Conservation (phyloP, 495 filamentous ascomycete genomes). For the Hyaloscypha hepaticicola region DNA sequence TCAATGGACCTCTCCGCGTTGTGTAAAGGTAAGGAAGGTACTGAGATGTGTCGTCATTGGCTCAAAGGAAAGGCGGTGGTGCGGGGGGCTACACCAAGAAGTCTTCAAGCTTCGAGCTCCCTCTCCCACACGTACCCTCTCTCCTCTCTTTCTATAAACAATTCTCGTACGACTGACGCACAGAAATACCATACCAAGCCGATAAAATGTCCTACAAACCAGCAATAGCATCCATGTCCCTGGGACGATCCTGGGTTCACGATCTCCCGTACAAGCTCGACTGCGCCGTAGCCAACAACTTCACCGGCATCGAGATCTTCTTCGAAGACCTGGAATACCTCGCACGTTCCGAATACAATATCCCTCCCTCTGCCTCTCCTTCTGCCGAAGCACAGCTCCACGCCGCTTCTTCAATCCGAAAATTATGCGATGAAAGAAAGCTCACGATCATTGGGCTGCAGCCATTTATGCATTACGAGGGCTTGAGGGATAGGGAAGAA, state of each 20-base stretch:
- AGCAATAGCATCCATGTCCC: constrained; percentile 24
- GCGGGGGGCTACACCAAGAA: not conserved
- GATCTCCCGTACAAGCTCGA: constrained; percentile 62
- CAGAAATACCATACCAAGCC: not conserved
- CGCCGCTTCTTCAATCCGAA: constrained; percentile 55
- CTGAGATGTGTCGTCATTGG: not conserved
- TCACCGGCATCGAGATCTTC: constrained; percentile 73
- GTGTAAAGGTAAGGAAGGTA: not conserved
- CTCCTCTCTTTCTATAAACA: no score
- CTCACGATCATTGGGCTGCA: constrained; percentile 71
- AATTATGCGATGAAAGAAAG: constrained; percentile 55
- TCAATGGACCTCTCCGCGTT: not conserved
- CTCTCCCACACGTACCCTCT: no score
- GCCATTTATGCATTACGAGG: constrained; percentile 79
- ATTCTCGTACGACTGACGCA: no score
- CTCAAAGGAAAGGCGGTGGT: not conserved
- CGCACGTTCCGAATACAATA: constrained; percentile 39
- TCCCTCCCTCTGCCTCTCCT: constrained; percentile 29
- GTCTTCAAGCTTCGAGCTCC: not conserved
- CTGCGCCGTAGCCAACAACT: constrained; percentile 61
- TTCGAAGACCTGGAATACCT: constrained; percentile 71
- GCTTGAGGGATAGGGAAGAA: constrained; percentile 61
- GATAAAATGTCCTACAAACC: constrained; percentile 21
- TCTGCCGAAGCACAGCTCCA: constrained; percentile 44
- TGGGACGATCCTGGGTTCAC: constrained; percentile 50